Base-by-base conservation (phyloP, 495 filamentous ascomycete species). In the Sabuloglossum arenarium region DNA sequence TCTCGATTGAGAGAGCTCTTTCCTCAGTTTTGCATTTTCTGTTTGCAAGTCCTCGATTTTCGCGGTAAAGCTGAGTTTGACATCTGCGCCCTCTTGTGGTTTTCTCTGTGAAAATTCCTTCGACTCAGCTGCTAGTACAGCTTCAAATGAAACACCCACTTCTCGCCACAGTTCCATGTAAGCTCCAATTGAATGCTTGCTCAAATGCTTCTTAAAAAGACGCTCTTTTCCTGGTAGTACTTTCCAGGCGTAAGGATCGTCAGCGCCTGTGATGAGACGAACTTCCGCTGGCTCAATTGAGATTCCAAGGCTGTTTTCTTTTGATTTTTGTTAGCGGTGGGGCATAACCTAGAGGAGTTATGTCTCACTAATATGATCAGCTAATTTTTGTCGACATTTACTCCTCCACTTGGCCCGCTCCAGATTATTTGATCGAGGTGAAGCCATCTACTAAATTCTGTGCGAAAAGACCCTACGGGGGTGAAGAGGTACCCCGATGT, bases 161-260 rank as follows among this genome's bases (percentile, higher is more conserved):
- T 60, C 62, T 54, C 56, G 53, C 54, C 32, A 63, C 42, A 66
- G 54, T 58, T 62, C 45, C 28, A 61, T 61, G 53, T 61, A 65
- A 25, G 59, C 60, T 23, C 64, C 56, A 21, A 64, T 55, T 37
- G 62, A 64, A 49, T 60, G 60, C 47, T 60, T 62, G 53, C 62
- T 62, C 37, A 62, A 37, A 9, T 62, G 31, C 47, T 59, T 64
- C 30, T 54, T 28, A 50, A 64, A 64, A 14, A 64, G 54, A 50
- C 53, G 37, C 31, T 54, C 49, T 59, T 30, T 60, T 32, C 25
- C 56, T 55, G 42, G 52, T 45, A 61, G 55, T 54, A 23, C 52
- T 56, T 59, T 19, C 59, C 55, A 61, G 54, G 57, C 62, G 43
- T 59, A 57, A 54, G 58, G 60, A 29, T 57, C 55, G 29, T 57